Base-by-base conservation (phyloP, 1,139 yeast species). In the Yamadazyma kanchanaburiensis region DNA sequence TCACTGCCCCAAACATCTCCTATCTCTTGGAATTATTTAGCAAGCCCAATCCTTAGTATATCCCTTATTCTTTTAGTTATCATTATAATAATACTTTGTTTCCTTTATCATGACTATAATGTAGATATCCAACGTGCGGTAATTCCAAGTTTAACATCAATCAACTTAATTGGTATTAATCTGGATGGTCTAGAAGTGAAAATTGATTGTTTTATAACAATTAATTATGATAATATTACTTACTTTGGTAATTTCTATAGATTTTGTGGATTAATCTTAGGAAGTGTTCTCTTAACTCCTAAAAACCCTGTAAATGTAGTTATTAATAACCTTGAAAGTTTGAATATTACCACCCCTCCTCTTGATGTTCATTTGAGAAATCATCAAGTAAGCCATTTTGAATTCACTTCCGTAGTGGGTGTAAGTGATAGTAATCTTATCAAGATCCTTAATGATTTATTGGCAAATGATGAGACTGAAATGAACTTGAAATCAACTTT, bases 171-270 rank as follows among this genome's bases (percentile, higher is more conserved):
- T 10, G 49, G 49, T 6, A 40, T 61, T 24, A 45, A 47, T 25
- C 48, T 45, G 13, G 39, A 39, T 21, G 58, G 67, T 8, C 26
- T 54, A 19, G 44, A 49, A 25, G 38, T 52, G 17, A 55, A 50
- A 30, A 48, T 60, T 6, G 37, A 43, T 4, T 61, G 59, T 2
- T 38, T 54, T 0, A 33, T 60, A 4, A 31, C 39, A 4, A 39
- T 60, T 15, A 41, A 58, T 36, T 62, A 60, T 37, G 51, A 48
- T 28, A 38, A 46, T 8, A 46, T 61, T 12, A 15, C 33, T 4
- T 16, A 55, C 12, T 51, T 52, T 29, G 43, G 48, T 22, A 34
- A 38, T 12, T 33, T 54, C 6, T 42, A 53, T 22, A 48, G 48
- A 22, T 21, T 45, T 3, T 49, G 33, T 6, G 39, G 42, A 2